Base-by-base conservation (phyloP, 208 protist species). In the Tritrichomonas foetus region DNA sequence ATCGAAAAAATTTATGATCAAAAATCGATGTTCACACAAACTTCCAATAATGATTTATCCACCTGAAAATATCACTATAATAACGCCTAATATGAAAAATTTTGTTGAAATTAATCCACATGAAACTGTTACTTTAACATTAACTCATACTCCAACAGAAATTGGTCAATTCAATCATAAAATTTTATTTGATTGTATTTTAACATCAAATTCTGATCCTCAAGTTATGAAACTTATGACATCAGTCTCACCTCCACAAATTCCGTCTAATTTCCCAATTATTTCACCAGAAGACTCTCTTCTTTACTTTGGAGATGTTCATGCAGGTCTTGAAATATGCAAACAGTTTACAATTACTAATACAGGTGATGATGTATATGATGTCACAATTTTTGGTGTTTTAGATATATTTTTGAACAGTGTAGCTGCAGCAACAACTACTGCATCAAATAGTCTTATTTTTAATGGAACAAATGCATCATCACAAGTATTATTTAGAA, bases 1-100 rank as follows among this genome's bases (percentile, higher is more conserved):
- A 89, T 57, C 78, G 16, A 89, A 47, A 57, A 61, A 1, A 89
- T 44, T 89, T 33, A 33, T 27, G 57, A n/a, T 89, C 8, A 53
- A 47, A 53, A 89, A 89, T 50, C 20, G 20, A 20, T 89, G 47
- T 20, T 41, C 33, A 39, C 47, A 16, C 9, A 57, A 44, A 39
- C 16, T 89, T 27, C 78, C 78, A 50, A 89, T 89, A 39, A 57
- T 89, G 47, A 89, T 89, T 57, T 49, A 57, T 89, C 25, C 78
- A 61, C 9, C 27, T 55, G 41, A 44, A 57, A 27, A 53, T 53
- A 89, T 89, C 16, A 47, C 44, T 57, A 33, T 89, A 47, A 33
- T 39, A 47, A 89, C 78, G 2, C 78, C 78, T 33, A 20, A 44
- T 33, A 1, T n/a, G 14, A 25, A 53, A 53, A 89, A 89, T 89